Conservation (phyloP, 139 green algal genomes). For the Micractinium conductrix region DNA sequence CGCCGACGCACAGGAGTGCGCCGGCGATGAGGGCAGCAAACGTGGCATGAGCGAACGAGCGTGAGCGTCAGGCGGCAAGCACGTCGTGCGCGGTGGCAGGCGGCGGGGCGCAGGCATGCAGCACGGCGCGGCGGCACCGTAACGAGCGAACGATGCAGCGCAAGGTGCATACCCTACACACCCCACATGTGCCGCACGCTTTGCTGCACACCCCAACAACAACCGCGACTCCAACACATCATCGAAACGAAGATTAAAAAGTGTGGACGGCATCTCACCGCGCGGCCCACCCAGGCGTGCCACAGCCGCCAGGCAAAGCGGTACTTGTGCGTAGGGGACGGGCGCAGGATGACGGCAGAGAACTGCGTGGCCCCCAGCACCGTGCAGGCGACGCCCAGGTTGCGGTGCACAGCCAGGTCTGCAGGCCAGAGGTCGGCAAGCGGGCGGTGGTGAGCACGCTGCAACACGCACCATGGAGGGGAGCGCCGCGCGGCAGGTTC, state of each 20-base stretch:
- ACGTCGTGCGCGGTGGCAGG: background rate
- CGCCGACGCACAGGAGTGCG: too few species aligned
- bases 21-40: background rate
- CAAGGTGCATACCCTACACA: background rate
- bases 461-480: background rate
- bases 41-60: too few species aligned
- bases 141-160: too few species aligned
- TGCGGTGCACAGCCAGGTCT: conserved; percentile 31
- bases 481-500: background rate
- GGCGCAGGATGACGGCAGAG: background rate
- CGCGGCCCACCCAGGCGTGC: conserved; percentile 34
- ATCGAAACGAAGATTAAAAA: background rate
- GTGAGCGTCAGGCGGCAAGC: background rate
- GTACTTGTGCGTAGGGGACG: background rate
- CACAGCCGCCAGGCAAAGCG: conserved; percentile 21
- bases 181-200: too few species aligned
- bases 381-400: conserved; percentile 49
- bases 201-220: background rate
- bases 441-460: background rate
- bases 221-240: background rate
- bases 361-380: conserved; percentile 38
- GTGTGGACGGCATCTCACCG: background rate
- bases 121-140: too few species aligned
- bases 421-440: background rate
- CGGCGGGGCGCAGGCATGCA: too few species aligned